These are phyloP conservation scores for Elongisporangium prolatum DNA, from an alignment of 352 stramenopile genomes.

Conservation along the genomic window DNA sequence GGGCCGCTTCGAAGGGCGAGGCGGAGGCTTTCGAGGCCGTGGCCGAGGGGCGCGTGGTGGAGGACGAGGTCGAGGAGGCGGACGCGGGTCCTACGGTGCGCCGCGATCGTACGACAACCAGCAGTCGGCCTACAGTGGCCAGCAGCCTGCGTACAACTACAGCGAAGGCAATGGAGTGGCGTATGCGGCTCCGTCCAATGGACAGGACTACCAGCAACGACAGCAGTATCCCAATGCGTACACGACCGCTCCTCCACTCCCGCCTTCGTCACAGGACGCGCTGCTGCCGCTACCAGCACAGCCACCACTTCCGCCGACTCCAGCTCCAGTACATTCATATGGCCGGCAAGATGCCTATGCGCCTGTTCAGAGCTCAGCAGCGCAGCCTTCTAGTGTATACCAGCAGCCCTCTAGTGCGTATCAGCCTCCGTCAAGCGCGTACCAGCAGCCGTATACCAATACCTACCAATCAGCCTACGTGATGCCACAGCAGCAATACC, in stretches of 20 bases:
- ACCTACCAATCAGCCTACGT: not conserved
- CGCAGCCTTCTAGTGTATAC: not conserved
- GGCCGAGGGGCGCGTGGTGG: conserved; percentile 22
- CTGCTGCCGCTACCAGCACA: not conserved
- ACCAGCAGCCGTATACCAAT: not conserved
- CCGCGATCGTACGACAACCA: conserved; percentile 10
- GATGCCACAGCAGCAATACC: conserved; percentile 2
- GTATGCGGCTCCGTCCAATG: conserved; percentile 8
- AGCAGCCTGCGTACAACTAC: not conserved
- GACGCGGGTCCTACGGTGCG: conserved; percentile 10
- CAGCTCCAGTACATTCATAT: not conserved
- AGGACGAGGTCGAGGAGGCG: conserved; percentile 25
- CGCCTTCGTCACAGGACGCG: conserved; percentile 3
- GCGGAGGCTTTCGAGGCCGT: conserved; percentile 21
- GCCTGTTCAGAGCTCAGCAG: not conserved
- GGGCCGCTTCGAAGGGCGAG: conserved; percentile 15
- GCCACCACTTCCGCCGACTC: not conserved
- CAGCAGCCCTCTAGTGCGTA: conserved; percentile 1
- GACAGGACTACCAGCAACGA: conserved; percentile 13
- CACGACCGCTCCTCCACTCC: conserved; percentile 5
- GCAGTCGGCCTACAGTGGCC: conserved; percentile 1
- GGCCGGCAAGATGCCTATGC: not conserved
- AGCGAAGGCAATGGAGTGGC: not conserved
- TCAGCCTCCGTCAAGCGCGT: not conserved
- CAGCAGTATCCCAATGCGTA: conserved; percentile 8